These are phyloP conservation scores for Colletotrichum caudatum DNA, from an alignment of 2,329 filamentous ascomycete genomes.

Conservation along the genomic window DNA sequence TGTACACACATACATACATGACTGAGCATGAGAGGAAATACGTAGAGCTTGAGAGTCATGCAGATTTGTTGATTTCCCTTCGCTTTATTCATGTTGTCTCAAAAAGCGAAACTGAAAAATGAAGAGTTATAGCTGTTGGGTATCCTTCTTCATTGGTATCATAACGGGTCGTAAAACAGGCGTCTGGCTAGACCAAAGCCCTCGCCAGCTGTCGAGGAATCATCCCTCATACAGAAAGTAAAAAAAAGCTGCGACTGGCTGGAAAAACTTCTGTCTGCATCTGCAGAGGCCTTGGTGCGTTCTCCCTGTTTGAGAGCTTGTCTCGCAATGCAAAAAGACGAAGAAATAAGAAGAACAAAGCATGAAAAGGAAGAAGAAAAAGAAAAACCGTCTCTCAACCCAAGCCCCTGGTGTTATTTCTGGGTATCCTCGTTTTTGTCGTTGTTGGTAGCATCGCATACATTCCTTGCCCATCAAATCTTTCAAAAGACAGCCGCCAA, in stretches of 20 bases:
- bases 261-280: background rate
- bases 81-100: background rate
- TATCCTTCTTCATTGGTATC: slow-evolving; percentile 34
- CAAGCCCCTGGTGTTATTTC: background rate
- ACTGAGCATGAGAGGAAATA: background rate
- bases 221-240: background rate
- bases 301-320: background rate
- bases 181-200: slow-evolving; percentile 4
- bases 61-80: background rate
- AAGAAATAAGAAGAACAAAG: background rate
- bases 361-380: too few species aligned
- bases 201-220: background rate
- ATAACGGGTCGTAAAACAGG: slow-evolving; percentile 28
- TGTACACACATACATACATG: background rate
- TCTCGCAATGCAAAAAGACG: slow-evolving; percentile 1
- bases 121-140: background rate
- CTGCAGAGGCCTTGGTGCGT: background rate
- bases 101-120: background rate
- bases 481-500: slow-evolving; percentile 12
- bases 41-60: background rate
- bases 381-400: background rate
- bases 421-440: background rate
- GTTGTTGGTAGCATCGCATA: background rate
- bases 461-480: background rate
- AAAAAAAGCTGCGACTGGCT: background rate